Evolutionary conservation across 2,329 filamentous ascomycete species (phyloP), one percentile per base, ranked within the genome.

Genomic region (Alternaria brassicicola): DNA sequence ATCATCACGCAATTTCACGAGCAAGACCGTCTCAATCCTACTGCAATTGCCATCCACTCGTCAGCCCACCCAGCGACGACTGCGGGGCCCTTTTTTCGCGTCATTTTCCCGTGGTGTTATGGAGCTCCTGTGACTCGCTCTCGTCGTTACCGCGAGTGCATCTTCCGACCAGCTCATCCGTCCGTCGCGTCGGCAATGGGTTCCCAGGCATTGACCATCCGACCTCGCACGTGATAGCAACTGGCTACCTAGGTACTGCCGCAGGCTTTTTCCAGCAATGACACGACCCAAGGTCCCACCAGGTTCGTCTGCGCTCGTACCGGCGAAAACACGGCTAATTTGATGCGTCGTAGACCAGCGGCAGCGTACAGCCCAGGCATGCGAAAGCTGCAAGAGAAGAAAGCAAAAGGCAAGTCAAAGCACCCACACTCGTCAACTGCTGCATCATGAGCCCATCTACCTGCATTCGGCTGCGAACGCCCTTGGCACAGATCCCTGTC

Each of bases 361-460:
- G 63, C 84, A 86, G 76, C 84, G 87, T 66, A 89, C 84, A 50
- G 84, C 85, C 25, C 84, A 86, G 65, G 87, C 87, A 38, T 89
- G 87, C 73, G 84, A 88, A 63, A 84, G 80, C 62, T 89, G 87
- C 78, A 89, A 88, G 76, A 81, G 83, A 59, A 83, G 87, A 61
- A 89, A 89, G 74, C 87, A 89, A 77, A 89, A 89, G 81, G 87
- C 87, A 70, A 80, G 83, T 67, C 31, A 30, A 31, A 10, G 13
- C 38, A 33, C 45, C 36, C 50, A 30, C 23, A 17, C 17, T 38
- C 19, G 35, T 57, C 46, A 36, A 45, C 41, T 56, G 38, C 38
- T 54, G 36, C 39, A n/a, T 45, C 36, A 31, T 21, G 36, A 28
- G 13, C 33, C 19, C 17, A 26, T 38, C n/a, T 33, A 26, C 28